phyloP scores from a whole-genome alignment of 176 grass and related monocot genomes.

The Cymbopogon citratus region DNA sequence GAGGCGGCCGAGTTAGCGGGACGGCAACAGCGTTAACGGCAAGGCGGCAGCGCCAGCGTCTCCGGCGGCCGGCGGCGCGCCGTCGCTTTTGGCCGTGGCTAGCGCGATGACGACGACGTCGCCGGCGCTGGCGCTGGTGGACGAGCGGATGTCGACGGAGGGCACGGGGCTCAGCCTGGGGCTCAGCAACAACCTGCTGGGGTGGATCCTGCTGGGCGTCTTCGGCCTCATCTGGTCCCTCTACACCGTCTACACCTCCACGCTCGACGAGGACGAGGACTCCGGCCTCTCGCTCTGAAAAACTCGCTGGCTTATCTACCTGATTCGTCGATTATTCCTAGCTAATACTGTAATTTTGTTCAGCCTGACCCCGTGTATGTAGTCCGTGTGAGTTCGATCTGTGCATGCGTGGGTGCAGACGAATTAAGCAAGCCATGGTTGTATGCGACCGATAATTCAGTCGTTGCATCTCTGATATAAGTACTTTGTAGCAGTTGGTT shows the following conservation, averaged over 20 bases:
- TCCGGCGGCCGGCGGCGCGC: background rate
- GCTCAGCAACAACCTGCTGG: conserved; percentile 91
- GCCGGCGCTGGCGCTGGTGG: conserved; percentile 81
- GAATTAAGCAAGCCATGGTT: background rate
- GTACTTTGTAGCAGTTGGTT: no score
- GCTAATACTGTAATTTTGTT: background rate
- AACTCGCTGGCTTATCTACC: background rate
- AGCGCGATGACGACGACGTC: conserved; percentile 15
- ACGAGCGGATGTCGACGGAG: conserved; percentile 90
- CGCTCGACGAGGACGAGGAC: conserved; percentile 91
- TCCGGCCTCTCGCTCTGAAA: conserved; percentile 79
- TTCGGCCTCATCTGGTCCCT: conserved; percentile 96
- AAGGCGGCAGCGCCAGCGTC: background rate
- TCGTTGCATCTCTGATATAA: background rate
- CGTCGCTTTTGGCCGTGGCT: conserved; percentile 35
- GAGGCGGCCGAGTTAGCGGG: conserved; percentile 4
- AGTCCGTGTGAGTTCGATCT: background rate
- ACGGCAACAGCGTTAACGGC: background rate
- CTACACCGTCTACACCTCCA: conserved; percentile 86
- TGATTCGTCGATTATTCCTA: background rate
- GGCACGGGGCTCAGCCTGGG: conserved; percentile 86
- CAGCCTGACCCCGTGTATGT: background rate
- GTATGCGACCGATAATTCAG: background rate
- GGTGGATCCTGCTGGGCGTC: conserved; percentile 75
- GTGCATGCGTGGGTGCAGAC: background rate